phyloP scores from a whole-genome alignment of 2,329 filamentous ascomycete species.

The Pleoardoris graminearum region DNA sequence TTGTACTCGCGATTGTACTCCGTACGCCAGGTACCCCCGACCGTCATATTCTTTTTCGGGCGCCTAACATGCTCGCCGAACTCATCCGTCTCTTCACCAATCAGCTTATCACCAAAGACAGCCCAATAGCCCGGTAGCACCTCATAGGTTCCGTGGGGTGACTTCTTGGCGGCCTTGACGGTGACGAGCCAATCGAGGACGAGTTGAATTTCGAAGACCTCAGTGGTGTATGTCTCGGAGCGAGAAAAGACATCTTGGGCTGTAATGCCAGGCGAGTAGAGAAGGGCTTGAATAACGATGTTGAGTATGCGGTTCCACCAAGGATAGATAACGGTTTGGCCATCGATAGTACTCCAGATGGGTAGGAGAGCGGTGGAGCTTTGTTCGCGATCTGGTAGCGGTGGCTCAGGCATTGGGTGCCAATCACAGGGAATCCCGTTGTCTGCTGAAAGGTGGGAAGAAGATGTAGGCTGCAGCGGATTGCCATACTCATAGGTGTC shows the following conservation, averaged over 20 bases:
- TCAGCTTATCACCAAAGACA: slow-evolving; percentile 37
- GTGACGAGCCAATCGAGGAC: slow-evolving; percentile 36
- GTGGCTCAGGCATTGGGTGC: slow-evolving; percentile 29
- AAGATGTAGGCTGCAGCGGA: slow-evolving; percentile 50
- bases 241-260: slow-evolving; percentile 56
- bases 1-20: slow-evolving; percentile 24
- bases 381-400: slow-evolving; percentile 28
- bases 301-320: slow-evolving; percentile 68
- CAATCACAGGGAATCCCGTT: slow-evolving; percentile 15
- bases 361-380: slow-evolving; percentile 58
- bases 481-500: slow-evolving; percentile 61
- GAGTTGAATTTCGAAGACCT: slow-evolving; percentile 40
- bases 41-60: slow-evolving; percentile 22
- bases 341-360: slow-evolving; percentile 73
- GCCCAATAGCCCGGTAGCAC: slow-evolving; percentile 34
- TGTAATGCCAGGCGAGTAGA: slow-evolving; percentile 63
- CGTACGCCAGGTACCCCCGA: slow-evolving; percentile 27
- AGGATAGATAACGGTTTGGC: slow-evolving; percentile 55
- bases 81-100: slow-evolving; percentile 33
- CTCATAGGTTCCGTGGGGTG: slow-evolving; percentile 24
- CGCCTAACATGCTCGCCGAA: slow-evolving; percentile 38
- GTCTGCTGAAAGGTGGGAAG: slow-evolving; percentile 32
- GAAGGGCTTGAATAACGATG: slow-evolving; percentile 64
- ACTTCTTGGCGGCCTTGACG: slow-evolving; percentile 27
- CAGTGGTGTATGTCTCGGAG: slow-evolving; percentile 29